These are phyloP conservation scores for Cladosporium sp. DNA, from an alignment of 2,329 filamentous ascomycete species.

Conservation along the genomic window DNA sequence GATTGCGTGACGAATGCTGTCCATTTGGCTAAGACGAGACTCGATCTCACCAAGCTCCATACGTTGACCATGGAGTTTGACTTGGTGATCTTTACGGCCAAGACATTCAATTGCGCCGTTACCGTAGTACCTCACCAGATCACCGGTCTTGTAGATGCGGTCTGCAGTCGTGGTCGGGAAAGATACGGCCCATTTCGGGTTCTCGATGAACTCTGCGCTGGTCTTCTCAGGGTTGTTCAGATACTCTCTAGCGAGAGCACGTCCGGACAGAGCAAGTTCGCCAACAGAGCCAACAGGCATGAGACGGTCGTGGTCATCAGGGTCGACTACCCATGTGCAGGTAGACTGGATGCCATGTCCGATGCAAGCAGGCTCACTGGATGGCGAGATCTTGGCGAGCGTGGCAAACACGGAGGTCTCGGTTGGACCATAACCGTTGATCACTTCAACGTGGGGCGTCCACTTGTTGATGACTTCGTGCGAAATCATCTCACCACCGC, in stretches of 20 bases:
- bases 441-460: conserved; percentile 14
- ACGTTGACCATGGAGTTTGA: conserved; percentile 72
- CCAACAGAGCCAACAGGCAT: conserved; percentile 15
- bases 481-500: conserved; percentile 22
- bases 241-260: conserved; percentile 18
- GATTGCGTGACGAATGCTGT: conserved; percentile 13
- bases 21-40: conserved; percentile 41
- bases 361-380: conserved; percentile 11
- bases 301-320: conserved; percentile 15
- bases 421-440: conserved; percentile 21
- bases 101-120: conserved; percentile 42
- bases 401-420: conserved; percentile 17
- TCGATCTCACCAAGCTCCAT: conserved; percentile 73
- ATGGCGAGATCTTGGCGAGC: conserved; percentile 8
- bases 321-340: conserved; percentile 16
- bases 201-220: conserved; percentile 10
- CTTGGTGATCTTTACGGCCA: conserved; percentile 67
- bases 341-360: conserved; percentile 7
- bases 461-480: conserved; percentile 18
- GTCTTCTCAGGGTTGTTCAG: conserved; percentile 14
- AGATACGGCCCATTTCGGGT: conserved; percentile 1
- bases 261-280: conserved; percentile 18
- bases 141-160: conserved; percentile 20
- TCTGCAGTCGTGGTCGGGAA: conserved; percentile 4
- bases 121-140: conserved; percentile 18